These are phyloP conservation scores for Pigoraptor vietnamica DNA, from an alignment of 78 protist species.

Conservation along the genomic window DNA sequence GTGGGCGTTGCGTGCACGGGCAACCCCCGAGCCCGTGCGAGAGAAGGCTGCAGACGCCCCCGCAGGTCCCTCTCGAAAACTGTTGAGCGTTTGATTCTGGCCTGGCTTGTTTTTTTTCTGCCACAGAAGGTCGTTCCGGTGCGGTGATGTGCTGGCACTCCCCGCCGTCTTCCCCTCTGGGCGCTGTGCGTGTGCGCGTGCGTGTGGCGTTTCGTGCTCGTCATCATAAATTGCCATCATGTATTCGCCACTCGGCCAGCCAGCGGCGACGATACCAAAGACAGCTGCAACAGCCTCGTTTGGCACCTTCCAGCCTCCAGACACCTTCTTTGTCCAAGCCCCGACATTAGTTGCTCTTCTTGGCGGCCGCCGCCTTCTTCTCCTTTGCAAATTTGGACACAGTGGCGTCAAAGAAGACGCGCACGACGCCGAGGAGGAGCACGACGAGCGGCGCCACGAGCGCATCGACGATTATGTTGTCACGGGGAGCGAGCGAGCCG, in stretches of 20 bases:
- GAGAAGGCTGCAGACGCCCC: background rate
- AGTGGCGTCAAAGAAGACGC: background rate
- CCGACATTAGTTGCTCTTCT: too few species aligned
- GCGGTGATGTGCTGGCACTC: too few species aligned
- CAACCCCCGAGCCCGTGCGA: background rate
- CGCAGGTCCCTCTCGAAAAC: background rate
- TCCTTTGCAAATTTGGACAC: background rate
- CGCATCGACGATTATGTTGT: background rate
- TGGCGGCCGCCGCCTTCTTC: background rate
- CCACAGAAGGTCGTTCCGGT: too few species aligned
- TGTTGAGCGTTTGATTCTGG: background rate
- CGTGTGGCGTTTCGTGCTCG: background rate
- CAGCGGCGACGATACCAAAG: too few species aligned
- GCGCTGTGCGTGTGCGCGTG: background rate
- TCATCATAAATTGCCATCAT: too few species aligned
- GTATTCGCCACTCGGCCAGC: too few species aligned
- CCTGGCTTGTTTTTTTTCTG: too few species aligned
- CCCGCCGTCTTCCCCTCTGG: too few species aligned
- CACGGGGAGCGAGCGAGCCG: background rate
- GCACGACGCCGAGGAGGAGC: background rate
- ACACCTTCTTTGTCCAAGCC: too few species aligned
- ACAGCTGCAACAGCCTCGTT: too few species aligned
- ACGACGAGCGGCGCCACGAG: background rate
- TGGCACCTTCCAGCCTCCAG: too few species aligned
- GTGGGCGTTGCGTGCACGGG: background rate